These are phyloP conservation scores for Pilaira anomala DNA, from an alignment of 192 early-diverging fungal species.

Conservation along the genomic window DNA sequence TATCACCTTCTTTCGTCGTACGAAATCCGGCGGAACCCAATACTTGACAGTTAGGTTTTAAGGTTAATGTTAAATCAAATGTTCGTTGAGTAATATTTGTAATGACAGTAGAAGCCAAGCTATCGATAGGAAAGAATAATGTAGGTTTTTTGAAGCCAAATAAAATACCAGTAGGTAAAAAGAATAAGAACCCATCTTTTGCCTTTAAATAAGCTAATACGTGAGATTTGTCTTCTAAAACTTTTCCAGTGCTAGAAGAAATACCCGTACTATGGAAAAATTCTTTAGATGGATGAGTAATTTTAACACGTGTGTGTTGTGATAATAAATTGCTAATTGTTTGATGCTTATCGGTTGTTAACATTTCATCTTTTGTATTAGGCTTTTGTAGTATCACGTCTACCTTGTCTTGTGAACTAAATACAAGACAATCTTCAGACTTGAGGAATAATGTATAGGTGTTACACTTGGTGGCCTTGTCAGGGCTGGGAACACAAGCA, in stretches of 20 bases:
- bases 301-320: background rate
- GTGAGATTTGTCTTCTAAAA: background rate
- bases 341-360: background rate
- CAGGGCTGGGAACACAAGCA: slow-evolving; percentile 12
- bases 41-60: background rate
- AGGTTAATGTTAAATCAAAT: slow-evolving; percentile 34
- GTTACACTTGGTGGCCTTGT: background rate
- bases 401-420: background rate
- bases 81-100: slow-evolving; percentile 38
- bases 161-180: slow-evolving; percentile 43
- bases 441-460: background rate
- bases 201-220: slow-evolving; percentile 32
- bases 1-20: background rate
- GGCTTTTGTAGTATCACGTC: background rate
- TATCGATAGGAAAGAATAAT: slow-evolving; percentile 40
- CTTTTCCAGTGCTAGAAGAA: slow-evolving; percentile 2
- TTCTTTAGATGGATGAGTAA: background rate
- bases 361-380: background rate
- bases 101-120: slow-evolving; percentile 34
- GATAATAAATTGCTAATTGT: background rate
- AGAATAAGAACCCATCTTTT: slow-evolving; percentile 40
- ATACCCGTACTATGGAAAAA: background rate
- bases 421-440: background rate
- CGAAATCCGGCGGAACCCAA: slow-evolving; percentile 8
- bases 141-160: slow-evolving; percentile 56